A percentile compares a stretch with the other conserved stretches of the same genome.
Conservation (phyloP, 176 grass and related monocot species). For the Aegilops sharonensis region DNA sequence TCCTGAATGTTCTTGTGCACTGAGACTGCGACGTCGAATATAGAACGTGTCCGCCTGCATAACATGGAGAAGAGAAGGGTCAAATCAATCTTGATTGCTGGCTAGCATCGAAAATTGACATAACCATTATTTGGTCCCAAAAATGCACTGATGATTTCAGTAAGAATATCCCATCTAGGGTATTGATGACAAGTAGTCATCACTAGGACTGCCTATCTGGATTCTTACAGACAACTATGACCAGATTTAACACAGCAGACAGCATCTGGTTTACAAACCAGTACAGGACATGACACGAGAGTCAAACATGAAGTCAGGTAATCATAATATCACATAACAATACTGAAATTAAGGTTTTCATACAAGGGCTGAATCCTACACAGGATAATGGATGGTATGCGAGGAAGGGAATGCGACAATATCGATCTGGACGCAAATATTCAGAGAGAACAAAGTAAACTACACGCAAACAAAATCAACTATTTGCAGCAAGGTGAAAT, state of each 20-base stretch:
- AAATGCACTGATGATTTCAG: not conserved
- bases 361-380: too few species aligned
- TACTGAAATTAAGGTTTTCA: not conserved
- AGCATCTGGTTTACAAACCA: not conserved
- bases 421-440: not conserved
- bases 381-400: not conserved
- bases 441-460: not conserved
- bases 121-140: not conserved
- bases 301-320: not conserved
- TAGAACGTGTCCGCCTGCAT: slow-evolving; percentile 60
- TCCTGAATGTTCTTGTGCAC: slow-evolving; percentile 97
- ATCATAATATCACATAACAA: too few species aligned
- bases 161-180: not conserved
- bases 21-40: slow-evolving; percentile 76
- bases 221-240: too few species aligned
- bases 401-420: too few species aligned
- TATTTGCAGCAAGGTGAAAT: not conserved
- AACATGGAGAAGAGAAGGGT: not conserved
- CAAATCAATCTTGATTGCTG: not conserved
- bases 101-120: not conserved
- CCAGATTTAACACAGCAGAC: not conserved
- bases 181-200: not conserved
- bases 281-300: not conserved
- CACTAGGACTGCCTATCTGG: not conserved
- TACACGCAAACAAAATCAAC: not conserved